Base-by-base conservation (phyloP, 768 basidiomycete genomes). In the Leccinellum rugosiceps region DNA sequence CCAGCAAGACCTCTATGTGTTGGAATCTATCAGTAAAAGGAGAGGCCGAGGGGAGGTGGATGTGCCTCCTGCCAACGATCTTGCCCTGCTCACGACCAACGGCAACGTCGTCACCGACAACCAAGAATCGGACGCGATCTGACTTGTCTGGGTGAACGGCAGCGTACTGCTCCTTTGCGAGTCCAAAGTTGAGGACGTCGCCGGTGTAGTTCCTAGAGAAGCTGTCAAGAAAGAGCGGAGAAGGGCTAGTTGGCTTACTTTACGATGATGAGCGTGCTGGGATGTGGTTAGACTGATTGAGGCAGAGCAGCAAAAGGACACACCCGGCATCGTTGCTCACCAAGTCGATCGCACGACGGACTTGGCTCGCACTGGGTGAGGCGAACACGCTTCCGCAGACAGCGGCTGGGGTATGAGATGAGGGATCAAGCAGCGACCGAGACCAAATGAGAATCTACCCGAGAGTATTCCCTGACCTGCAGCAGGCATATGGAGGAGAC, bases 371-470 rank as follows among this genome's bases (percentile, higher is more conserved):
- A 63, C 87, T 95, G 1, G 95, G 95, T 17, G 90, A 92, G 2
- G 95, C 94, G 68, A 97, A 98, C 38, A 97, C 78, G 64, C 83
- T 90, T 8, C 95, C 95, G 62, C 87, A 92, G 8, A 96, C 89
- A 31, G 94, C 92, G 34, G 86, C 85, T 79, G 64, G 25, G 9
- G 38, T 9, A n/a, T 9, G 31, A 51, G 34, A 46, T 65, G 25
- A 60, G 28, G 31, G 8, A 21, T 43, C 34, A 15, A 23, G 25
- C 6, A n/a, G 14, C 2, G 25, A 8, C 21, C 17, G 53, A 50
- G 38, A 47, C 8, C 6, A 9, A 46, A 52, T 34, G 25, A 17
- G 25, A 26, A 44, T 53, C 26, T 69, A 86, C 88, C 89, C 35
- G 85, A 84, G 43, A 96, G 76, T 64, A 94, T 87, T 26, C 94